Evolutionary conservation across 352 stramenopile species (phyloP).

Genomic region (Pythium folliculosum): DNA sequence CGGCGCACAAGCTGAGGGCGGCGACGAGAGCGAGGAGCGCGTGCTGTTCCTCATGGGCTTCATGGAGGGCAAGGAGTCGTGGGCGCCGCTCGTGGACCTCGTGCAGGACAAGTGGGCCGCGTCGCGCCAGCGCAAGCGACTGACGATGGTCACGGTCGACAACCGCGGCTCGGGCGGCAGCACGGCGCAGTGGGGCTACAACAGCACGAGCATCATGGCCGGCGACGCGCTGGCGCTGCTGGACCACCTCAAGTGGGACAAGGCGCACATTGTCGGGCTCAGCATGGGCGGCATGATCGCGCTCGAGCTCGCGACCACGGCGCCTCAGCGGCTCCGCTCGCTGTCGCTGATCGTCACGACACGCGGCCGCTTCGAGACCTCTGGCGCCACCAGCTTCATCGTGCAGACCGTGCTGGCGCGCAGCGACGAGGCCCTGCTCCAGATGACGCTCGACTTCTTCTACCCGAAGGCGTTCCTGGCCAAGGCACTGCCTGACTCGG

Average conservation of each 20-base stretch:
- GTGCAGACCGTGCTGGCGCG: slow-evolving; percentile 43
- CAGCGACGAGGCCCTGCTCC: slow-evolving; percentile 39
- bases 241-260: slow-evolving; percentile 57
- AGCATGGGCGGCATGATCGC: slow-evolving; percentile 81
- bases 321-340: slow-evolving; percentile 52
- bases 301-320: slow-evolving; percentile 47
- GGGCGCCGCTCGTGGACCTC: slow-evolving; percentile 48
- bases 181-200: slow-evolving; percentile 41
- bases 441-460: slow-evolving; percentile 52
- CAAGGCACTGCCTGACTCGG: slow-evolving; percentile 35
- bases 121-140: slow-evolving; percentile 28
- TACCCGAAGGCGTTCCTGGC: slow-evolving; percentile 50
- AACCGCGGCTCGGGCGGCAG: slow-evolving; percentile 59
- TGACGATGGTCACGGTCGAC: slow-evolving; percentile 57
- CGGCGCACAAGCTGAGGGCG: not conserved
- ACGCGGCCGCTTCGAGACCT: slow-evolving; percentile 43
- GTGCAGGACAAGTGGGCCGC: slow-evolving; percentile 43
- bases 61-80: slow-evolving; percentile 57
- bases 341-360: slow-evolving; percentile 65
- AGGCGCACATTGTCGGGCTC: slow-evolving; percentile 26
- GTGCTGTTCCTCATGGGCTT: slow-evolving; percentile 61
- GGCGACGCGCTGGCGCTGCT: slow-evolving; percentile 55
- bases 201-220: slow-evolving; percentile 61
- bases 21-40: slow-evolving; percentile 31
- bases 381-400: slow-evolving; percentile 32